Evolutionary conservation across 805 yeast genomes (phyloP).

Genomic region (Candida ipomoeae): DNA sequence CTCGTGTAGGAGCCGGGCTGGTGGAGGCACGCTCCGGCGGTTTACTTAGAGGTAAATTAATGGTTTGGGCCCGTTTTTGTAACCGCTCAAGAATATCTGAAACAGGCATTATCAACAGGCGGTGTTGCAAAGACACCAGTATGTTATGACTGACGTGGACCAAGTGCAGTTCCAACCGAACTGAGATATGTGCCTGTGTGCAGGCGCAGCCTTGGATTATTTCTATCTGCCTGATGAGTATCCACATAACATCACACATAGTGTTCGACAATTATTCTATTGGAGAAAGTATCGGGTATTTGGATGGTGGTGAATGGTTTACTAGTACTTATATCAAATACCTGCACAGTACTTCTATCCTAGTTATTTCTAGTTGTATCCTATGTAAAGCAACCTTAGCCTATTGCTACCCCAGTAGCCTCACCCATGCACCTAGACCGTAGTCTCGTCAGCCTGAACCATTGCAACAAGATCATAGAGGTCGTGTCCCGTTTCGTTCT

Average conservation of each 20-base stretch:
- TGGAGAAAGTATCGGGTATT: no score
- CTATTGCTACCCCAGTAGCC: not conserved
- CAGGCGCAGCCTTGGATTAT: not conserved
- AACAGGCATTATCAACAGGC: constrained; percentile 21
- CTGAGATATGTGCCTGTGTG: not conserved
- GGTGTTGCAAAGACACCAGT: not conserved
- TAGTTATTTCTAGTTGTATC: no score
- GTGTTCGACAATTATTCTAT: no score
- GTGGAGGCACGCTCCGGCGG: not conserved
- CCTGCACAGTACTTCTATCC: no score
- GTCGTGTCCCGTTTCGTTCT: constrained; percentile 7
- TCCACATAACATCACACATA: no score
- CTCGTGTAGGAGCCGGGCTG: not conserved
- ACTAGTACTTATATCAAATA: no score
- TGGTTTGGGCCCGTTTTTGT: constrained; percentile 16
- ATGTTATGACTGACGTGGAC: not conserved
- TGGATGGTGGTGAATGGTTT: no score
- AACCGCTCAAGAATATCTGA: constrained; percentile 30
- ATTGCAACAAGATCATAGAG: constrained; percentile 12
- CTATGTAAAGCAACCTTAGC: not conserved
- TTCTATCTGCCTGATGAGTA: not conserved
- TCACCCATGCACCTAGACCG: not conserved
- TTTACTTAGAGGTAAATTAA: not conserved
- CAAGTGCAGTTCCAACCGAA: not conserved
- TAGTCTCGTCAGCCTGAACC: constrained; percentile 9